These are phyloP conservation scores for Hemisphaericaspora lyxosophila DNA, from an alignment of 1,139 yeast genomes.

Conservation along the genomic window DNA sequence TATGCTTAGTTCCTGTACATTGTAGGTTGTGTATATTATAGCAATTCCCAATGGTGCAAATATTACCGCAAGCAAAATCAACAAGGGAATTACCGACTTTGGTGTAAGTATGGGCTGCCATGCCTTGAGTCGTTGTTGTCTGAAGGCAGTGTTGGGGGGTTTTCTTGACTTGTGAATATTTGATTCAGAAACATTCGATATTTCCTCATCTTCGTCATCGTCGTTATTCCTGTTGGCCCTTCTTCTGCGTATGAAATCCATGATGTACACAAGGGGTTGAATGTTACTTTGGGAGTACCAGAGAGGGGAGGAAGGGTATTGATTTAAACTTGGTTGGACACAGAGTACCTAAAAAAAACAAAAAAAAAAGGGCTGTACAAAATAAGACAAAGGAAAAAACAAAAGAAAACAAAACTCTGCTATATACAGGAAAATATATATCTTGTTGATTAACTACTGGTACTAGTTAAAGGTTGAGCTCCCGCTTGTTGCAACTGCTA, in stretches of 20 bases:
- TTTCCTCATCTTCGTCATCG: constrained; percentile 24
- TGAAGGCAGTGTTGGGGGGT: constrained; percentile 77
- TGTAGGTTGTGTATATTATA: constrained; percentile 55
- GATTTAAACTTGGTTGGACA: no score
- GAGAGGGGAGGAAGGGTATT: no score
- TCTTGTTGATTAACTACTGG: no score
- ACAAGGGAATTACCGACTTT: constrained; percentile 67
- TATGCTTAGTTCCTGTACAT: constrained; percentile 57
- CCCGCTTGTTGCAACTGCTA: no score
- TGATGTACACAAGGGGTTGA: no score
- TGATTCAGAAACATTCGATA: constrained; percentile 21
- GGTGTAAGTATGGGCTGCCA: constrained; percentile 86
- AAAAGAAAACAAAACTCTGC: no score
- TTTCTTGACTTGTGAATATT: constrained; percentile 53
- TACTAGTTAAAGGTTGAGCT: no score
- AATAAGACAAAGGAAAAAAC: no score
- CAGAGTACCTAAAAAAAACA: no score
- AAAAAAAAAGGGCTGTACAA: no score
- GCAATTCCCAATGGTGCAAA: constrained; percentile 78
- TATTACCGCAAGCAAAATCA: constrained; percentile 59
- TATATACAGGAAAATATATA: no score
- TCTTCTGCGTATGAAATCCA: constrained; percentile 44
- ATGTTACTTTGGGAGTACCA: no score
- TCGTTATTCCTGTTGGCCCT: constrained; percentile 27
- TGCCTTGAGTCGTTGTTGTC: constrained; percentile 71